Percentiles rank a stretch among this genome's conserved stretches.
phyloP scores from a whole-genome alignment of 2,329 filamentous ascomycete species.

The Falciphora oryzae region DNA sequence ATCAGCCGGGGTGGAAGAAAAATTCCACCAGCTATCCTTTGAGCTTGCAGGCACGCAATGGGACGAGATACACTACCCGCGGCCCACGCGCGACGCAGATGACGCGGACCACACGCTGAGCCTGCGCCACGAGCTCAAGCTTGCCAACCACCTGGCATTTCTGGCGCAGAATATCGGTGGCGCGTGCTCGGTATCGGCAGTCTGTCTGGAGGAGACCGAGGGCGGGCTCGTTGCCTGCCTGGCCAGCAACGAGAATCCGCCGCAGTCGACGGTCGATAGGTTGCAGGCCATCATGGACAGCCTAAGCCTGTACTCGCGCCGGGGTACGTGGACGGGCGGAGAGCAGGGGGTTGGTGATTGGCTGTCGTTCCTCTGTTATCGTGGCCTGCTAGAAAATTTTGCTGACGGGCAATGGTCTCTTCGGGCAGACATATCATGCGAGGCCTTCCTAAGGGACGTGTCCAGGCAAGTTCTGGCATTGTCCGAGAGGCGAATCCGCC shows the following conservation, averaged over 20 bases:
- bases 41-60: not conserved
- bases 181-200: constrained; percentile 5
- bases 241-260: constrained; percentile 9
- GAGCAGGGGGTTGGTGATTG: not conserved
- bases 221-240: constrained; percentile 3
- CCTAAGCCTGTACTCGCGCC: constrained; percentile 1
- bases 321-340: not conserved
- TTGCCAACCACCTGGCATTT: constrained; percentile 7
- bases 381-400: not conserved
- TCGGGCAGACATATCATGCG: not conserved
- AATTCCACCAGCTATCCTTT: not conserved
- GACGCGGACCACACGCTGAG: not conserved
- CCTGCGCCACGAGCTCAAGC: constrained; percentile 9
- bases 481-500: not conserved
- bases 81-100: not conserved
- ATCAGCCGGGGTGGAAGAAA: not conserved
- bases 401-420: not conserved
- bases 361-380: not conserved
- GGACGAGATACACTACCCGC: not conserved
- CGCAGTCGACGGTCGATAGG: not conserved
- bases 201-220: constrained; percentile 7
- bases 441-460: not conserved
- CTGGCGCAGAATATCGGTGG: constrained; percentile 4
- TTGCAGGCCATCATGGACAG: constrained; percentile 4
- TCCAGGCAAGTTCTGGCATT: not conserved